These are phyloP conservation scores for Pleurotus djamor DNA, from an alignment of 768 basidiomycete species.

Conservation along the genomic window DNA sequence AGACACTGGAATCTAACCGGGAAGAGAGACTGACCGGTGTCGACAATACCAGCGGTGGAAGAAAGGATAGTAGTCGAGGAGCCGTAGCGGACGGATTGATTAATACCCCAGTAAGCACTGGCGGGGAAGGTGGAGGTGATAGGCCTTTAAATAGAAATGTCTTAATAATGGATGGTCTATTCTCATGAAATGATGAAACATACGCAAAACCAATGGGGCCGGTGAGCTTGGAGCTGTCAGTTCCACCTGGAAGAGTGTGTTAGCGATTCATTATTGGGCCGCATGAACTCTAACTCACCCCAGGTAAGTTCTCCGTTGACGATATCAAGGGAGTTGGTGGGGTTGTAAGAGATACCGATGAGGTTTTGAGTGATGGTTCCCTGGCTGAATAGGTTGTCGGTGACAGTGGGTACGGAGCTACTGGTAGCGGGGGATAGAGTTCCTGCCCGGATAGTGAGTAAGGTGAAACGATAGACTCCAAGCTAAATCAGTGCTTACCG, in stretches of 20 bases:
- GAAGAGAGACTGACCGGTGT: constrained; percentile 37
- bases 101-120: constrained; percentile 56
- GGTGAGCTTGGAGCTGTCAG: constrained; percentile 40
- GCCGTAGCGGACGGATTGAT: constrained; percentile 53
- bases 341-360: constrained; percentile 52
- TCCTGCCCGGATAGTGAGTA: constrained; percentile 18
- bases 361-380: constrained; percentile 35
- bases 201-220: constrained; percentile 42
- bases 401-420: constrained; percentile 49
- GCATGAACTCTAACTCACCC: constrained; percentile 38
- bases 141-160: too few relatives aligned
- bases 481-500: constrained; percentile 23
- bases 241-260: constrained; percentile 31
- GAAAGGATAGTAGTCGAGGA: constrained; percentile 38
- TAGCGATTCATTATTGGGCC: constrained; percentile 16
- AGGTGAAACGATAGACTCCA: neutral
- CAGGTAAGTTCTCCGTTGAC: constrained; percentile 55
- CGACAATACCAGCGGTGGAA: constrained; percentile 54
- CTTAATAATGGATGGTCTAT: too few relatives aligned
- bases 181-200: constrained; percentile 11
- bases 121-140: constrained; percentile 46
- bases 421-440: constrained; percentile 27
- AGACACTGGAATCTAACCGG: neutral
- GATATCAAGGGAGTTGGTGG: constrained; percentile 28
- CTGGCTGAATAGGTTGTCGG: constrained; percentile 45